Conservation (phyloP, 2,329 filamentous ascomycete species). For the Beauveria varroae region DNA sequence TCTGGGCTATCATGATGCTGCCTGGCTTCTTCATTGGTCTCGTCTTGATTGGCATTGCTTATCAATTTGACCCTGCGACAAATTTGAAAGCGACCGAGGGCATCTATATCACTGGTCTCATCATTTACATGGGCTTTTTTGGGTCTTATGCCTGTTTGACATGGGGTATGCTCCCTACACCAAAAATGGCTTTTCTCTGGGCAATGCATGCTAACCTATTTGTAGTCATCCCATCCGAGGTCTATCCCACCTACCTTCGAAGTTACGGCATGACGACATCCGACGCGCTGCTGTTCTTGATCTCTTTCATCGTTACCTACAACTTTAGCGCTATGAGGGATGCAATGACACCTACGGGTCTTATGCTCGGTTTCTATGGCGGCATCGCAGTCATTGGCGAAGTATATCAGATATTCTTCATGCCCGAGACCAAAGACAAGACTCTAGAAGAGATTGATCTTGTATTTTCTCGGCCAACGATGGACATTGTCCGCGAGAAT, state of each 20-base stretch:
- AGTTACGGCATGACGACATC: conserved; percentile 68
- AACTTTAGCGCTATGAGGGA: conserved; percentile 65
- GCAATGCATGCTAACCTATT: not conserved
- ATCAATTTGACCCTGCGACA: conserved; percentile 43
- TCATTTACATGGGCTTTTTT: conserved; percentile 63
- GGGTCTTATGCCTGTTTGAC: conserved; percentile 57
- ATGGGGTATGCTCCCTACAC: conserved; percentile 31
- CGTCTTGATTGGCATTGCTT: conserved; percentile 56
- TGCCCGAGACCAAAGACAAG: conserved; percentile 67
- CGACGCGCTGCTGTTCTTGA: conserved; percentile 60
- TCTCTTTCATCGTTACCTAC: conserved; percentile 67
- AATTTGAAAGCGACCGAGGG: conserved; percentile 45
- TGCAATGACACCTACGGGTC: conserved; percentile 58
- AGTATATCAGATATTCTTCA: conserved; percentile 67
- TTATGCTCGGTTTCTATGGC: conserved; percentile 65
- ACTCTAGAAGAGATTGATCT: conserved; percentile 64
- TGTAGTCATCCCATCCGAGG: conserved; percentile 54
- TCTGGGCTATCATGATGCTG: conserved; percentile 67
- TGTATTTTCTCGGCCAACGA: conserved; percentile 56
- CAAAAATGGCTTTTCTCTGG: too few species aligned
- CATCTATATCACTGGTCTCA: conserved; percentile 59
- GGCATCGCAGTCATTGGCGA: conserved; percentile 64
- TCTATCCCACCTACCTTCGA: conserved; percentile 65
- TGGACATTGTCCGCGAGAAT: conserved; percentile 55
- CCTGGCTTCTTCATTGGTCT: conserved; percentile 66